Conservation (phyloP, 768 basidiomycete species). For the Hygrophorus russula region DNA sequence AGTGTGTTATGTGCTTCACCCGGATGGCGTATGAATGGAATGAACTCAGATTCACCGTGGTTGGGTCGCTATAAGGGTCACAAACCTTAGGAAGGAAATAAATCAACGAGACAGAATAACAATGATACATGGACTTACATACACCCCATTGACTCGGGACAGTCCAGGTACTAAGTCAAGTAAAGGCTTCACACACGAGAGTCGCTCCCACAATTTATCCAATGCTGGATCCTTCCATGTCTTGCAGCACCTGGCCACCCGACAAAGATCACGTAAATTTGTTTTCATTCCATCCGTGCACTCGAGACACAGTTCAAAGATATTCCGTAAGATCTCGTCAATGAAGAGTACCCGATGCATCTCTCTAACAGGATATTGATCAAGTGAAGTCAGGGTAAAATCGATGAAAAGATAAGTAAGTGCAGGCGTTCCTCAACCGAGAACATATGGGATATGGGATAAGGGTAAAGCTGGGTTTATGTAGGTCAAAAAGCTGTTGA, state of each 20-base stretch:
- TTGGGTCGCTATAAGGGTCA: conserved; percentile 3
- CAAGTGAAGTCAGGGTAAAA: too few species aligned
- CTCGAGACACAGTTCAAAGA: conserved; percentile 23
- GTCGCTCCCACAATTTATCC: conserved; percentile 31
- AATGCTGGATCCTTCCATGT: conserved; percentile 39
- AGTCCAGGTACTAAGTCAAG: conserved; percentile 26
- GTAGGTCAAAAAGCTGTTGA: too few species aligned
- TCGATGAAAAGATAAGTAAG: too few species aligned
- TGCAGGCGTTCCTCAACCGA: too few species aligned
- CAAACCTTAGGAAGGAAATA: neutral
- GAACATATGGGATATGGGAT: too few species aligned
- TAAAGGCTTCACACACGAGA: conserved; percentile 30
- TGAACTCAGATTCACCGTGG: conserved; percentile 12
- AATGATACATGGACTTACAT: conserved; percentile 18
- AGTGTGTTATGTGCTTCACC: conserved; percentile 25
- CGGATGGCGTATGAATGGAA: conserved; percentile 24
- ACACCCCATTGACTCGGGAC: conserved; percentile 15
- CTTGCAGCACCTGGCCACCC: conserved; percentile 29
- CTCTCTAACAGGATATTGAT: neutral
- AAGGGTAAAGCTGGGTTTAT: too few species aligned
- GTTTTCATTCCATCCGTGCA: too few species aligned
- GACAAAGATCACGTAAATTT: conserved; percentile 17
- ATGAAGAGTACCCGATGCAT: conserved; percentile 37
- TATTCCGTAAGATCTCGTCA: conserved; percentile 36
- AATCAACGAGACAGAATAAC: neutral